These are phyloP conservation scores for Sarcodon sp. DNA, from an alignment of 768 basidiomycete species.

Conservation along the genomic window DNA sequence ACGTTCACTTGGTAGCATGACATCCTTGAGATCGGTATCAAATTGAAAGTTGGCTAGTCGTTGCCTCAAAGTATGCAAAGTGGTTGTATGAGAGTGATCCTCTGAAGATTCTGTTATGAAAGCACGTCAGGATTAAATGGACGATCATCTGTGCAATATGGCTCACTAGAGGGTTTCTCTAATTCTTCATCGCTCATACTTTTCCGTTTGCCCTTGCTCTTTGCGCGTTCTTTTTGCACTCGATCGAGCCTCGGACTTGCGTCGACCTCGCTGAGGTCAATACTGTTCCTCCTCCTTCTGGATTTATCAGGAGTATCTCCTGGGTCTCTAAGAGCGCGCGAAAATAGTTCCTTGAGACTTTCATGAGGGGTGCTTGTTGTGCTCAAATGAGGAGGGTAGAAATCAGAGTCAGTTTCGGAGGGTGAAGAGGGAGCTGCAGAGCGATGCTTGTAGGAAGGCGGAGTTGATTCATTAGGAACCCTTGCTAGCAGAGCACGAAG, in stretches of 20 bases:
- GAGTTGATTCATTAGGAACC: slow-evolving; percentile 25
- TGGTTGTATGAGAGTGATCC: not conserved
- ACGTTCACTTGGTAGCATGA: slow-evolving; percentile 19
- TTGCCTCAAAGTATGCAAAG: slow-evolving; percentile 6
- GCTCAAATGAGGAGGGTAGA: slow-evolving; percentile 31
- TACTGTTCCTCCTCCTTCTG: slow-evolving; percentile 38
- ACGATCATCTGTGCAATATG: slow-evolving; percentile 3
- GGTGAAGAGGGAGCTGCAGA: slow-evolving; percentile 17
- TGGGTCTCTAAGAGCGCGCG: slow-evolving; percentile 49
- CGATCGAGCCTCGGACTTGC: slow-evolving; percentile 30
- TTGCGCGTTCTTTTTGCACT: slow-evolving; percentile 25
- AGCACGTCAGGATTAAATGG: not conserved
- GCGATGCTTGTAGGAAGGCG: slow-evolving; percentile 14
- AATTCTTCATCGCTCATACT: slow-evolving; percentile 61
- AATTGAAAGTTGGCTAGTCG: slow-evolving; percentile 5
- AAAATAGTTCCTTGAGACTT: slow-evolving; percentile 53
- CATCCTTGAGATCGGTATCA: not conserved
- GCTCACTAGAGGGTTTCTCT: slow-evolving; percentile 39
- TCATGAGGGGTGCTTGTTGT: slow-evolving; percentile 25
- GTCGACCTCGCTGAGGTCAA: slow-evolving; percentile 49
- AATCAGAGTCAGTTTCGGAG: slow-evolving; percentile 46
- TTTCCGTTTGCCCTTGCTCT: slow-evolving; percentile 36
- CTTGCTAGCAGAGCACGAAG: slow-evolving; percentile 50
- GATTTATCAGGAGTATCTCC: slow-evolving; percentile 50
- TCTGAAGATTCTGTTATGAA: not conserved